Evolutionary conservation across 352 stramenopile species (phyloP).

Genomic region (Phytophthora cactorum): DNA sequence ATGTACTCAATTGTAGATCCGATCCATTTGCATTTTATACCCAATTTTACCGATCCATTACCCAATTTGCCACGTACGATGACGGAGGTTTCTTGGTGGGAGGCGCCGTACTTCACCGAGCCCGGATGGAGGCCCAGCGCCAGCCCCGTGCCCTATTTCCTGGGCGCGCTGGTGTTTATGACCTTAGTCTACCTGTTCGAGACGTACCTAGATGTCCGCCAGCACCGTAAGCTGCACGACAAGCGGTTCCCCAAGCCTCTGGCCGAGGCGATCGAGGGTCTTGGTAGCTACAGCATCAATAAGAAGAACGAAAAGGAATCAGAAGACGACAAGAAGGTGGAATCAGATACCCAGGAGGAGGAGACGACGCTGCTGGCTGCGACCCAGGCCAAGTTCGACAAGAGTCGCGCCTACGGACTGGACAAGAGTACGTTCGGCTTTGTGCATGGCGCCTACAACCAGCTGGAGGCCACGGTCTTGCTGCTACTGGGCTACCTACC

Average conservation of each 20-base stretch:
- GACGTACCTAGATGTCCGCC: constrained; percentile 92
- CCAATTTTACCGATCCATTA: constrained; percentile 9
- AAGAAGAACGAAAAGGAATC: constrained; percentile 21
- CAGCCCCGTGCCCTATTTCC: constrained; percentile 71
- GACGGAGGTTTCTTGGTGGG: constrained; percentile 48
- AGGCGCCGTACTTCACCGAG: constrained; percentile 61
- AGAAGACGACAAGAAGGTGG: constrained; percentile 3
- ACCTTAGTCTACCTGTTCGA: constrained; percentile 92
- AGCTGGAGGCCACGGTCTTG: constrained; percentile 86
- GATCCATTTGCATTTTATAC: background rate
- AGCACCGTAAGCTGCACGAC: constrained; percentile 91
- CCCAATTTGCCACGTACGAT: constrained; percentile 13
- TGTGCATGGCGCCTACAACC: constrained; percentile 87
- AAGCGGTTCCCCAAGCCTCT: constrained; percentile 67
- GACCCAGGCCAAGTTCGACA: constrained; percentile 92
- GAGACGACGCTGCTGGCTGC: constrained; percentile 78
- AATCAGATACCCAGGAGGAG: constrained; percentile 6
- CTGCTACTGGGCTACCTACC: constrained; percentile 93
- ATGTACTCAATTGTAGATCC: too few relatives aligned
- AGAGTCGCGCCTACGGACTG: constrained; percentile 93
- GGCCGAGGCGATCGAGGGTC: constrained; percentile 52
- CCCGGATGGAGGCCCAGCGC: constrained; percentile 52
- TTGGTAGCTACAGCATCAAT: constrained; percentile 48
- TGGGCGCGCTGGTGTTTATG: constrained; percentile 86
- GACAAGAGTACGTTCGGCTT: constrained; percentile 97